A percentile compares a stretch with the other conserved stretches of the same genome.
These are phyloP conservation scores for Kregervanrija pseudodelftensis DNA, from an alignment of 805 yeast species.

Conservation along the genomic window DNA sequence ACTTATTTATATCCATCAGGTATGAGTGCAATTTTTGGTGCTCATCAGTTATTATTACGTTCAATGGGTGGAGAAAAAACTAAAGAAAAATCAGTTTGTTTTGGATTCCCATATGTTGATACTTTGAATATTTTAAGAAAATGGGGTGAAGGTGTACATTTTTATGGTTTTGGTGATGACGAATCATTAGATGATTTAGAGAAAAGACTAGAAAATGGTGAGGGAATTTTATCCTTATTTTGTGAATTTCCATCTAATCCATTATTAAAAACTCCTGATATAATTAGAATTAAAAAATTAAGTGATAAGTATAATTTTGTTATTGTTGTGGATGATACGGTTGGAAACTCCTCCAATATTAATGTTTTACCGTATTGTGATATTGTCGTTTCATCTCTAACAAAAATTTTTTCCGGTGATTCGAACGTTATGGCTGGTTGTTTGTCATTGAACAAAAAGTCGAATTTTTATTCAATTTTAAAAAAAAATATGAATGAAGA, in stretches of 20 bases:
- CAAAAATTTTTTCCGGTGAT: constrained; percentile 91
- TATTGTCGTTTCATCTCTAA: constrained; percentile 76
- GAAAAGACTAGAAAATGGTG: constrained; percentile 50
- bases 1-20: constrained; percentile 86
- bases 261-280: constrained; percentile 76
- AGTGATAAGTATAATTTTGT: constrained; percentile 68
- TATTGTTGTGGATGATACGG: constrained; percentile 88
- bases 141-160: constrained; percentile 88
- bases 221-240: constrained; percentile 66
- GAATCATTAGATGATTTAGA: constrained; percentile 62
- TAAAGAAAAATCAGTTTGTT: constrained; percentile 68
- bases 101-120: constrained; percentile 95
- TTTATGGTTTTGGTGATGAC: constrained; percentile 79
- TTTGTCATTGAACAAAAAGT: constrained; percentile 64
- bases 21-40: constrained; percentile 83
- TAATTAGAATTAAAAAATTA: constrained; percentile 54
- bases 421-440: constrained; percentile 96
- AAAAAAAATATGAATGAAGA: constrained; percentile 43
- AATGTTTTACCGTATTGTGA: constrained; percentile 81
- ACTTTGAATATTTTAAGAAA: constrained; percentile 78
- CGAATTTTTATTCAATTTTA: constrained; percentile 42
- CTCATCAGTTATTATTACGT: constrained; percentile 45
- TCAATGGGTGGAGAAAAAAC: constrained; percentile 21
- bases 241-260: constrained; percentile 97
- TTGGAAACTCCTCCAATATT: constrained; percentile 83